Conservation (phyloP, 495 filamentous ascomycete genomes). For the Trichocladium uniseriatum region DNA sequence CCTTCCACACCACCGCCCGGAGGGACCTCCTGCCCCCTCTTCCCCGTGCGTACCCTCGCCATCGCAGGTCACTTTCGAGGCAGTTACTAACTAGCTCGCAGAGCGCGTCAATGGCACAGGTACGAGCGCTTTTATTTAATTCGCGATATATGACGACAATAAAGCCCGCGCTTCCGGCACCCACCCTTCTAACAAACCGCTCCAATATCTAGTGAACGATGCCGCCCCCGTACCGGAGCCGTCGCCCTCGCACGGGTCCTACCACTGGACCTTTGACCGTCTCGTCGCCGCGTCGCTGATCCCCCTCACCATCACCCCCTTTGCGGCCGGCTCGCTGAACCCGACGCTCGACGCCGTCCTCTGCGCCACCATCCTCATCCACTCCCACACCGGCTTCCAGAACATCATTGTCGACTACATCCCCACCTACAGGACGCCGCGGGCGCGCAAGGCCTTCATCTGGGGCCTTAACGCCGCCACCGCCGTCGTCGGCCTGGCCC, state of each 20-base stretch:
- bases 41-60: conserved; percentile 19
- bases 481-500: conserved; percentile 68
- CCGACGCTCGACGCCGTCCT: conserved; percentile 79
- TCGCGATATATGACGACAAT: too few species aligned
- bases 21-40: conserved; percentile 52
- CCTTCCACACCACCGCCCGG: conserved; percentile 64
- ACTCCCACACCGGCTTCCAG: conserved; percentile 93
- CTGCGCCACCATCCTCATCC: conserved; percentile 73
- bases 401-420: conserved; percentile 85
- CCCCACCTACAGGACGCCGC: conserved; percentile 60
- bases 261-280: conserved; percentile 97
- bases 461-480: conserved; percentile 77
- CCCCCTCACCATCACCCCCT: conserved; percentile 81
- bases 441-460: conserved; percentile 49
- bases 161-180: too few species aligned
- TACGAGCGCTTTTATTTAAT: conserved; percentile 35
- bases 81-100: conserved; percentile 28
- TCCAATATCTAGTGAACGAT: conserved; percentile 63
- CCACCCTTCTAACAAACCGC: conserved; percentile 2
- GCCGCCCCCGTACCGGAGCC: conserved; percentile 62
- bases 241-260: conserved; percentile 74
- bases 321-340: conserved; percentile 84
- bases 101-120: conserved; percentile 71
- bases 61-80: too few species aligned
- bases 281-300: conserved; percentile 67